Base-by-base conservation (phyloP, 1,139 yeast genomes). In the Yamadazyma blattariae region DNA sequence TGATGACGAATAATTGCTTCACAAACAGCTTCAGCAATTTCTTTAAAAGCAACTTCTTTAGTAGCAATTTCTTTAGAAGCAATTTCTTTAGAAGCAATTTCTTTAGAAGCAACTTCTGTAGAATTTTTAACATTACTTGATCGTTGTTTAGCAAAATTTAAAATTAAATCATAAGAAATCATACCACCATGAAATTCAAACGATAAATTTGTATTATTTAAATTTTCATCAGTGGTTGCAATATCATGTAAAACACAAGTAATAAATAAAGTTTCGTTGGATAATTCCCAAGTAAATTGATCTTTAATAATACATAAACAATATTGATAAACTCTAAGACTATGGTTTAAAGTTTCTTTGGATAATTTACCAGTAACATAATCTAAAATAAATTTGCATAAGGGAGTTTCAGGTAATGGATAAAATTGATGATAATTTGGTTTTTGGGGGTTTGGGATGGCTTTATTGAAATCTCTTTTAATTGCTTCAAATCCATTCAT, bases 1-100 rank as follows among this genome's bases (percentile, higher is more conserved):
- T 64, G 69, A 44, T 64, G 69, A 32, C 69, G 50, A 16, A 64
- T 58, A 21, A 64, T 60, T 12, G 70, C 69, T 45, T 64, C 70
- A 23, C 61, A 48, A 3, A 63, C 69, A 1, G 69, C 69, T 36
- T 64, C 70, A 2, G 70, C 68, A 34, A 49, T 61, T 30, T 57
- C 62, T 27, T 47, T 41, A n/a, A n/a, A n/a, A 40, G 61, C 41
- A 7, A 54, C 55, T 7, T 64, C 53, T 21, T 52, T 46, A n/a
- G n/a, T n/a, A n/a, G n/a, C n/a, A n/a, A n/a, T n/a, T n/a, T n/a
- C n/a, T n/a, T n/a, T n/a, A n/a, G n/a, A n/a, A n/a, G n/a, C n/a
- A n/a, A n/a, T n/a, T n/a, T n/a, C n/a, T n/a, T n/a, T n/a, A n/a
- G n/a, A n/a, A n/a, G n/a, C n/a, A n/a, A n/a, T n/a, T n/a, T n/a